Evolutionary conservation across 2,329 filamentous ascomycete genomes (phyloP).

Genomic region (Nothopassalora personata): DNA sequence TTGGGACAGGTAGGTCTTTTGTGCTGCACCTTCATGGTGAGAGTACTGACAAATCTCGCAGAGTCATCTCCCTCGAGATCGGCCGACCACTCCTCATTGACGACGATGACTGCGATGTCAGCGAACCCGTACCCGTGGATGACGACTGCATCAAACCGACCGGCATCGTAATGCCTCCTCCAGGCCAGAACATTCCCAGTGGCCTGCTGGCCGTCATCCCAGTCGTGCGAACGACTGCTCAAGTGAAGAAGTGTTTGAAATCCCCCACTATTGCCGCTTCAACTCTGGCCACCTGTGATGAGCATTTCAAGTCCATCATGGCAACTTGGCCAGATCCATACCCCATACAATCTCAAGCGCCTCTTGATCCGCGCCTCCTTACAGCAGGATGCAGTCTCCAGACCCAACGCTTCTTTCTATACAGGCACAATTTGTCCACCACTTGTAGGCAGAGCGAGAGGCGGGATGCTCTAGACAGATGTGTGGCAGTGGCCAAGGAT

Average conservation of each 20-base stretch:
- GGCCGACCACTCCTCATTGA: constrained; percentile 77
- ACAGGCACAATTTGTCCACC: constrained; percentile 81
- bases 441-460: constrained; percentile 62
- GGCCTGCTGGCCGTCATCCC: constrained; percentile 75
- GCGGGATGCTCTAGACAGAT: constrained; percentile 68
- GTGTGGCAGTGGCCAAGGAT: constrained; percentile 67
- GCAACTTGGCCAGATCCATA: constrained; percentile 70
- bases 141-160: constrained; percentile 66
- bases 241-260: constrained; percentile 65
- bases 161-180: constrained; percentile 38
- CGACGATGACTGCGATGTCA: constrained; percentile 81
- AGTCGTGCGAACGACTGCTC: constrained; percentile 70
- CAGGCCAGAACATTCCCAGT: constrained; percentile 52
- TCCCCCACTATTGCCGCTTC: constrained; percentile 60
- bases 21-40: neutral
- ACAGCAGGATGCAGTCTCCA: constrained; percentile 73
- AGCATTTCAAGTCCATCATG: constrained; percentile 71
- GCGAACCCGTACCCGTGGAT: constrained; percentile 72
- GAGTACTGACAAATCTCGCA: constrained; percentile 29
- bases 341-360: constrained; percentile 59
- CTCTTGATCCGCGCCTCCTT: constrained; percentile 68
- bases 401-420: constrained; percentile 75
- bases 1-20: constrained; percentile 63
- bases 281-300: constrained; percentile 72
- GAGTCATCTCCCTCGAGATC: constrained; percentile 70